Evolutionary conservation across 2,329 filamentous ascomycete genomes (phyloP).

Genomic region (Ophiosphaerella herpotricha): DNA sequence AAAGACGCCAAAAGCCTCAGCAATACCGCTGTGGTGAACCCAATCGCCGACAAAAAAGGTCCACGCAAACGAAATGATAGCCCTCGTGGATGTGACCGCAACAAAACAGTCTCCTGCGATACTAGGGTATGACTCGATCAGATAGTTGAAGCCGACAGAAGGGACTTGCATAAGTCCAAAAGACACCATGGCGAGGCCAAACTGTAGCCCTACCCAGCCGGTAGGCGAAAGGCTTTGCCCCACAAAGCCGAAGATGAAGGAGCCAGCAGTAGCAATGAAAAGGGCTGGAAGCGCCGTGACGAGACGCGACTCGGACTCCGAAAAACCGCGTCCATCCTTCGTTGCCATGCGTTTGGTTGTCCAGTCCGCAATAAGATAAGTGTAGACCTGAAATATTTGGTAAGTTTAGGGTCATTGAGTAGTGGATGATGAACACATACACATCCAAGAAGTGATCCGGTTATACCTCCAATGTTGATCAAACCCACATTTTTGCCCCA

Average conservation of each 20-base stretch:
- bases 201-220: conserved; percentile 48
- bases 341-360: conserved; percentile 44
- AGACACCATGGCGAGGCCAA: conserved; percentile 47
- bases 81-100: conserved; percentile 55
- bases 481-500: conserved; percentile 49
- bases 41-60: conserved; percentile 59
- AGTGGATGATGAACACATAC: conserved; percentile 5
- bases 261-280: conserved; percentile 44
- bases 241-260: conserved; percentile 47
- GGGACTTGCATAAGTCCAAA: conserved; percentile 50
- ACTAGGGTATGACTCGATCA: conserved; percentile 57
- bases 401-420: background rate
- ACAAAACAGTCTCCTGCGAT: conserved; percentile 60
- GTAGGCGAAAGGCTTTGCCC: conserved; percentile 43
- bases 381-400: conserved; percentile 23
- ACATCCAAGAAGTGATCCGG: conserved; percentile 45
- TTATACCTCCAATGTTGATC: conserved; percentile 45
- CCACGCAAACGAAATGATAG: conserved; percentile 59
- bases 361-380: conserved; percentile 46
- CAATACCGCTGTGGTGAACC: conserved; percentile 50
- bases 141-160: conserved; percentile 51
- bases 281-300: conserved; percentile 46
- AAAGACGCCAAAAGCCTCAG: conserved; percentile 59
- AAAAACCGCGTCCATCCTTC: conserved; percentile 42
- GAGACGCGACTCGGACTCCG: conserved; percentile 49